Evolutionary conservation across 768 basidiomycete species (phyloP).

Genomic region (Auriscalpium orientale): DNA sequence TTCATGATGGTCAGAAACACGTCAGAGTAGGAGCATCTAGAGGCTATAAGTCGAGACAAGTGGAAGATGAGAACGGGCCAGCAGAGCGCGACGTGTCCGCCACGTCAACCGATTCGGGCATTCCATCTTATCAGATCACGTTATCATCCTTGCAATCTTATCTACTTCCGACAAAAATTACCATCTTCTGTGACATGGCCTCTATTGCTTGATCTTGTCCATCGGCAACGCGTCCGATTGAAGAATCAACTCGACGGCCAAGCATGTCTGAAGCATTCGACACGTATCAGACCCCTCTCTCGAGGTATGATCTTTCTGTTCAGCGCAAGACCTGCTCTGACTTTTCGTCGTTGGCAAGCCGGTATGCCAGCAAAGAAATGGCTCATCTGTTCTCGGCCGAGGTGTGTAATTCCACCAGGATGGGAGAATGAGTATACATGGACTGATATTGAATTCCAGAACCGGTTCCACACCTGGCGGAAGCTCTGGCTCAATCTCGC

Average conservation of each 20-base stretch:
- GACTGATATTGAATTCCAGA: conserved; percentile 38
- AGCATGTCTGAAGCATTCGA: conserved; percentile 61
- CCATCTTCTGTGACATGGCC: too few species aligned
- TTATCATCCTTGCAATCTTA: background rate
- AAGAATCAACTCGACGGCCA: too few species aligned
- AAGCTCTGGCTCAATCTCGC: conserved; percentile 94
- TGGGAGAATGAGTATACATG: background rate
- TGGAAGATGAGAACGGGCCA: background rate
- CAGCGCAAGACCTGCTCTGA: too few species aligned
- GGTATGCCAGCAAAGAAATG: conserved; percentile 99
- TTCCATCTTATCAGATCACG: background rate
- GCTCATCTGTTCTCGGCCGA: conserved; percentile 91
- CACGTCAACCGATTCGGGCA: conserved; percentile 10
- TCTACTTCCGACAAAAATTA: conserved; percentile 1
- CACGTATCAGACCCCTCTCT: conserved; percentile 75
- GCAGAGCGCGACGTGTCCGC: conserved; percentile 4
- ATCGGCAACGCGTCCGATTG: background rate
- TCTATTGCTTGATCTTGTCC: background rate
- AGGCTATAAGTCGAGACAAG: background rate
- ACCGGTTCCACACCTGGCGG: conserved; percentile 93
- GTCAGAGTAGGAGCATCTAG: conserved; percentile 6
- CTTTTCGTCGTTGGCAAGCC: conserved; percentile 39
- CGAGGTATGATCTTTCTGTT: conserved; percentile 42
- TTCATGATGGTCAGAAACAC: conserved; percentile 8
- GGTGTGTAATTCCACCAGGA: conserved; percentile 46